Percentiles rank a stretch among this genome's conserved stretches.
Evolutionary conservation across 1,284 basidiomycete genomes (phyloP).

Genomic region (Apiotrichum sp.): DNA sequence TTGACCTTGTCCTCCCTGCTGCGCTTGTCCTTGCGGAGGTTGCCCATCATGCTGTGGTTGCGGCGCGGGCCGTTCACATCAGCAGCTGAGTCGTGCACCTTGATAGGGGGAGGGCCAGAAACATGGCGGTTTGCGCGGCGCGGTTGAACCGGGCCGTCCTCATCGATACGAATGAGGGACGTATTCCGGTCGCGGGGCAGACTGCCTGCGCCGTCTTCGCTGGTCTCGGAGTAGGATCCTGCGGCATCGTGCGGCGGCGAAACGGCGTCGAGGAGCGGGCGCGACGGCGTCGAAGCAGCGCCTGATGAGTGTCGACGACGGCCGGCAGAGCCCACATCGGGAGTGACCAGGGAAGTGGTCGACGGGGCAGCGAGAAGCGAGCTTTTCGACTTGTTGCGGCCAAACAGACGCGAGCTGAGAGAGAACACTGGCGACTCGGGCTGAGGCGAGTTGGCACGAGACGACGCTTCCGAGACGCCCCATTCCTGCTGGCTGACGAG

Average conservation of each 20-base stretch:
- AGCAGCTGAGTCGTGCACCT: neutral
- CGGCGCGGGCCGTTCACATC: neutral
- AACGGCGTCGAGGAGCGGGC: neutral
- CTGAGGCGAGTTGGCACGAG: slow-evolving; percentile 7
- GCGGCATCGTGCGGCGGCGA: neutral
- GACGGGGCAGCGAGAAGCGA: slow-evolving; percentile 7
- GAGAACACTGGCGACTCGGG: neutral
- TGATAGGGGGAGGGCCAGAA: neutral
- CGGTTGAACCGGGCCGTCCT: slow-evolving; percentile 11
- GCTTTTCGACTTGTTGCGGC: slow-evolving; percentile 12
- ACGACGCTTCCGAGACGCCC: neutral
- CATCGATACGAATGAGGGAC: slow-evolving; percentile 17
- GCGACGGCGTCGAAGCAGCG: slow-evolving; percentile 2
- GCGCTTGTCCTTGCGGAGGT: neutral
- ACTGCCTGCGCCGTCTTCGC: slow-evolving; percentile 8
- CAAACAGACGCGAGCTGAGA: slow-evolving; percentile 12
- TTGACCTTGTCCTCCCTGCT: neutral
- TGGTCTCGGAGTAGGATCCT: slow-evolving; percentile 12
- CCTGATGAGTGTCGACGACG: slow-evolving; percentile 4
- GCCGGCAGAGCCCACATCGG: neutral
- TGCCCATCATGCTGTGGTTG: neutral
- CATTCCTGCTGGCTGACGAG: slow-evolving; percentile 28
- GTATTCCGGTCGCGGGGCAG: slow-evolving; percentile 8
- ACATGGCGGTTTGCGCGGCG: neutral
- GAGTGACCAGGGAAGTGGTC: slow-evolving; percentile 7